A percentile compares a stretch with the other conserved stretches of the same genome.
Evolutionary conservation across 257 asterid genomes (phyloP).

Genomic region (Coffea eugenioides): DNA sequence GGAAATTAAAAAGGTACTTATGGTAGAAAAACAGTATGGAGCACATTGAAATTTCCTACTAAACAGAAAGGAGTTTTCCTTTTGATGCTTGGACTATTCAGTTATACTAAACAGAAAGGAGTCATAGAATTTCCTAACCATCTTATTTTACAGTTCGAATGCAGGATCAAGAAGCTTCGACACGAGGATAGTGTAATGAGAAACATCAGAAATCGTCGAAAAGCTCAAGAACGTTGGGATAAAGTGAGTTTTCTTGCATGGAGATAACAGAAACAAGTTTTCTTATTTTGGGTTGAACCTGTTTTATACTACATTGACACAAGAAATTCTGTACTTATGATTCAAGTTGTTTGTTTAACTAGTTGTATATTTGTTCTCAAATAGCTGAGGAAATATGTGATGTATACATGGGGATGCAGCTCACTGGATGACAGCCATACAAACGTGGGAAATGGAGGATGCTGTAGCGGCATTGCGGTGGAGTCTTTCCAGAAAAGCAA

Average conservation of each 20-base stretch:
- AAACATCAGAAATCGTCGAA: conserved; percentile 62
- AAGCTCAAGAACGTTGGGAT: conserved; percentile 82
- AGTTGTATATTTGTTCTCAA: conserved; percentile 12
- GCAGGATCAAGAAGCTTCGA: conserved; percentile 76
- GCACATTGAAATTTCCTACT: neutral
- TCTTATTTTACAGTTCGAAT: conserved; percentile 60
- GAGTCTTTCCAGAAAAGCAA: conserved; percentile 47
- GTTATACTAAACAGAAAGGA: neutral
- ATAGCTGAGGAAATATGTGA: conserved; percentile 82
- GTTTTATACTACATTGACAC: neutral
- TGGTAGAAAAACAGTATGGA: neutral
- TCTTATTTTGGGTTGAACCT: neutral
- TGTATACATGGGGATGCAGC: conserved; percentile 71
- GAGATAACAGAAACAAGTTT: neutral
- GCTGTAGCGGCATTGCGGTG: conserved; percentile 46
- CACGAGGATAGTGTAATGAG: conserved; percentile 71
- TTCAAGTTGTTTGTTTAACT: conserved; percentile 5
- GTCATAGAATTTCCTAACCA: conserved; percentile 5
- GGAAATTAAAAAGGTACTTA: neutral
- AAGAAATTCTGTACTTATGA: neutral
- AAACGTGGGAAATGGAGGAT: conserved; percentile 38
- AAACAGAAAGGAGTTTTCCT: neutral
- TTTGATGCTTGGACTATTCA: neutral
- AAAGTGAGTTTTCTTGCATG: conserved; percentile 55
- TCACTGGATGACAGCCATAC: conserved; percentile 46